These are phyloP conservation scores for Scheffersomyces lignicola DNA, from an alignment of 1,139 yeast species.

Conservation along the genomic window DNA sequence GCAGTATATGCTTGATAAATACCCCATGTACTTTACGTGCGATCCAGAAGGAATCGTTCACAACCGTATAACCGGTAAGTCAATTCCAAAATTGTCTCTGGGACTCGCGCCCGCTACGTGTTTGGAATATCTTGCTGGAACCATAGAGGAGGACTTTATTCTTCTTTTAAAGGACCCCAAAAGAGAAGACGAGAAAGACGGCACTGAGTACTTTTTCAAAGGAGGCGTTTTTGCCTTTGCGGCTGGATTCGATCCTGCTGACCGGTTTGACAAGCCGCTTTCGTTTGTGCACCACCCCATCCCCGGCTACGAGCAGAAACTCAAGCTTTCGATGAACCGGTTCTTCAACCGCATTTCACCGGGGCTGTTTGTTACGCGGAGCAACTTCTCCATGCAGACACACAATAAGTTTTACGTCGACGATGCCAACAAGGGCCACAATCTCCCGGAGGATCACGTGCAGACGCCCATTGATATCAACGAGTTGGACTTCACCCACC, in stretches of 20 bases:
- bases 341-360: conserved; percentile 52
- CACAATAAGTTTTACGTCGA: conserved; percentile 54
- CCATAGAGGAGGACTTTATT: conserved; percentile 69
- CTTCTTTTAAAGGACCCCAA: conserved; percentile 52
- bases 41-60: conserved; percentile 29
- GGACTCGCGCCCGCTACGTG: conserved; percentile 28
- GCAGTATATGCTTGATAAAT: conserved; percentile 50
- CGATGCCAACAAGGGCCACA: conserved; percentile 50
- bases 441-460: conserved; percentile 26
- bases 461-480: conserved; percentile 38
- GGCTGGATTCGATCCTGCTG: conserved; percentile 69
- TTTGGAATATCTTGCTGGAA: conserved; percentile 42
- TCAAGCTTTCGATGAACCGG: conserved; percentile 61
- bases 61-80: conserved; percentile 44
- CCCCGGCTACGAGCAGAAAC: conserved; percentile 56
- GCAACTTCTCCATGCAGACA: conserved; percentile 64
- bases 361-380: conserved; percentile 56
- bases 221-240: conserved; percentile 72
- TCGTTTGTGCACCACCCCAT: conserved; percentile 62
- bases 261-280: conserved; percentile 54
- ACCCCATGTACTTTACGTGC: conserved; percentile 55
- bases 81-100: conserved; percentile 31
- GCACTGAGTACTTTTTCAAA: conserved; percentile 60
- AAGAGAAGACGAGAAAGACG: conserved; percentile 37
- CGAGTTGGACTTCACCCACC: conserved; percentile 51